These are phyloP conservation scores for Suillus alpinus DNA, from an alignment of 768 basidiomycete species.

Conservation along the genomic window DNA sequence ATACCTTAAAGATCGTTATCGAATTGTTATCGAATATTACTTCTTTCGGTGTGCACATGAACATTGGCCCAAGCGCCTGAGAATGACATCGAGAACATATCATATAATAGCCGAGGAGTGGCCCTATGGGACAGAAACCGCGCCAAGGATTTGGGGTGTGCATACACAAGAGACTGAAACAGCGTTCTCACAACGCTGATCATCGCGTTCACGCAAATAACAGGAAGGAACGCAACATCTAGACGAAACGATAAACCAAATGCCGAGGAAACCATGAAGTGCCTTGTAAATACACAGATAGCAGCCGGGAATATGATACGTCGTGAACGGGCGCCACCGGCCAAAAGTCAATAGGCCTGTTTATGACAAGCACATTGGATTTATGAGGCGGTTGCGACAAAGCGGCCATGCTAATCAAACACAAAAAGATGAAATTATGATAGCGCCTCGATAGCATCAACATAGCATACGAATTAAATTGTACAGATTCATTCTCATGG, in stretches of 20 bases:
- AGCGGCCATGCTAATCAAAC: not conserved
- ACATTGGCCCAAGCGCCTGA: not conserved
- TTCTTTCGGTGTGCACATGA: not conserved
- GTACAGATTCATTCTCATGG: conserved; percentile 17
- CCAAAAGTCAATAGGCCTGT: not conserved
- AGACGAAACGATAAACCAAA: not conserved
- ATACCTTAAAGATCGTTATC: not conserved
- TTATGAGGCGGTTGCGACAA: not conserved
- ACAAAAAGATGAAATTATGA: conserved; percentile 1
- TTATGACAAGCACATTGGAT: not conserved
- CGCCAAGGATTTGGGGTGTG: conserved; percentile 3
- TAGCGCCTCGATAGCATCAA: conserved; percentile 11
- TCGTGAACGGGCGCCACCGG: not conserved
- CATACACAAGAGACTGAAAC: not conserved
- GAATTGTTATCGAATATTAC: not conserved
- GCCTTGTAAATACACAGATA: not conserved
- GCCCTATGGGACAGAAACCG: not conserved
- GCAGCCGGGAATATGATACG: not conserved
- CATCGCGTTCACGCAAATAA: conserved; percentile 4
- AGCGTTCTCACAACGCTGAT: conserved; percentile 7
- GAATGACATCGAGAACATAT: not conserved
- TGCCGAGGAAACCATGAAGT: conserved; percentile 2
- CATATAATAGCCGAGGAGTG: not conserved
- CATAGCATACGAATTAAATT: not conserved
- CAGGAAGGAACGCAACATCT: conserved; percentile 3